Evolutionary conservation across 2,329 filamentous ascomycete species (phyloP), one percentile per base, ranked within the genome.

Genomic region (Sarocladium strictum): DNA sequence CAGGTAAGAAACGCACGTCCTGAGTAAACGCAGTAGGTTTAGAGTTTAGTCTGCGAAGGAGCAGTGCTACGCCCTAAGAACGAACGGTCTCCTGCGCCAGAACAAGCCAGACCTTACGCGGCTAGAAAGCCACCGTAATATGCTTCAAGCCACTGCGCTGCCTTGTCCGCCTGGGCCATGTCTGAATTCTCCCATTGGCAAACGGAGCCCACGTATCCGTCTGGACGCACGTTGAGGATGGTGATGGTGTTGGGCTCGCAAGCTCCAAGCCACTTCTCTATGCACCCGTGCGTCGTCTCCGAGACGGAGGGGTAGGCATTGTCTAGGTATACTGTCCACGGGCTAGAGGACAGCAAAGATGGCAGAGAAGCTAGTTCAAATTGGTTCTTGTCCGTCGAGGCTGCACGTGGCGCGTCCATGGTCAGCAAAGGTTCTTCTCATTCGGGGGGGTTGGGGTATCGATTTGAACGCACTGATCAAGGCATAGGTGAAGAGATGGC

Each of bases 301-400:
- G 40, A 15, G 17, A 19, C 10, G 7, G 75, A 79, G 60, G 80
- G 77, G 24, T 77, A 74, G 14, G 83, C 68, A 64, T 89, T 77
- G 63, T 90, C 87, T 0, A 89, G 72, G 64, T 90, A 90, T 57
- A 90, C 77, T 0, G 85, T 87, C 85, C 86, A 90, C 29, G 79
- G 76, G 65, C 84, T 86, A 55, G 82, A 76, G 61, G 85, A 79
- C 38, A 90, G 66, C 21, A 85, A 65, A 0, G 72, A 65, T 0
- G 86, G 86, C 15, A 90, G 70, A 61, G 88, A 79, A 2, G 76
- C 75, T 24, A 90, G 77, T 65, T 90, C 87, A 41, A 90, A 86
- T 76, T 78, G 35, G 7, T 53, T 53, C 9, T 29, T 27, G 21
- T 38, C 54, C 17, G 26, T 35, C 24, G 33, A 33, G 26, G 32